phyloP scores from a whole-genome alignment of 495 filamentous ascomycete genomes.

The Durotheca rogersii region DNA sequence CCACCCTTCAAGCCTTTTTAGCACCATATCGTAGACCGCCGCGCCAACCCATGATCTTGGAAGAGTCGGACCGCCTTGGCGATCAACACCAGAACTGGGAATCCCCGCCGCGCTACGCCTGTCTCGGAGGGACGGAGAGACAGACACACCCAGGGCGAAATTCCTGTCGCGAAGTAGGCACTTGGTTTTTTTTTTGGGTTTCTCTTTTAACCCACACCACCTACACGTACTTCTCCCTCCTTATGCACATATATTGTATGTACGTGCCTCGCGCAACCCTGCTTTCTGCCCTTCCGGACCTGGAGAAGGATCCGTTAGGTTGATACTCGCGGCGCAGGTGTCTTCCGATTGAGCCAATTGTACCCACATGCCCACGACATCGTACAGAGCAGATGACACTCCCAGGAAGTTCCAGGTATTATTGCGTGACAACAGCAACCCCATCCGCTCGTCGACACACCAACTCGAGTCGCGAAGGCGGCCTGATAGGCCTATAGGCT shows the following conservation, averaged over 20 bases:
- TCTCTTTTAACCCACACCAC: no score
- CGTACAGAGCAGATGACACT: background rate
- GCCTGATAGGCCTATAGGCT: constrained; percentile 2
- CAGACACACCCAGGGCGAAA: background rate
- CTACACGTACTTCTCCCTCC: no score
- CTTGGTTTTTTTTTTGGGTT: constrained; percentile 2
- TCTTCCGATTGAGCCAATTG: background rate
- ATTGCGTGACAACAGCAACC: constrained; percentile 8
- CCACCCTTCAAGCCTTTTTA: background rate
- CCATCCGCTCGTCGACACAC: constrained; percentile 10
- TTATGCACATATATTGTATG: no score
- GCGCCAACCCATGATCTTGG: background rate
- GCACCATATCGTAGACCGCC: background rate
- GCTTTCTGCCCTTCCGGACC: background rate
- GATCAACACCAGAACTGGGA: constrained; percentile 3
- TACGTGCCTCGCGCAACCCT: constrained; percentile 1
- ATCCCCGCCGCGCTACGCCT: background rate
- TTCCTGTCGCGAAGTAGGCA: constrained; percentile 2
- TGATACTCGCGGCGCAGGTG: background rate
- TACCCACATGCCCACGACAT: constrained; percentile 1
- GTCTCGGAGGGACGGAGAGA: no score
- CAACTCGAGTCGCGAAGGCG: constrained; percentile 3
- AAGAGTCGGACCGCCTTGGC: constrained; percentile 26
- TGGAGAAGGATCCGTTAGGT: constrained; percentile 4
- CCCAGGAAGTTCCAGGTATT: no score